Base-by-base conservation (phyloP, 2,329 filamentous ascomycete species). In the Colletotrichum filicis region DNA sequence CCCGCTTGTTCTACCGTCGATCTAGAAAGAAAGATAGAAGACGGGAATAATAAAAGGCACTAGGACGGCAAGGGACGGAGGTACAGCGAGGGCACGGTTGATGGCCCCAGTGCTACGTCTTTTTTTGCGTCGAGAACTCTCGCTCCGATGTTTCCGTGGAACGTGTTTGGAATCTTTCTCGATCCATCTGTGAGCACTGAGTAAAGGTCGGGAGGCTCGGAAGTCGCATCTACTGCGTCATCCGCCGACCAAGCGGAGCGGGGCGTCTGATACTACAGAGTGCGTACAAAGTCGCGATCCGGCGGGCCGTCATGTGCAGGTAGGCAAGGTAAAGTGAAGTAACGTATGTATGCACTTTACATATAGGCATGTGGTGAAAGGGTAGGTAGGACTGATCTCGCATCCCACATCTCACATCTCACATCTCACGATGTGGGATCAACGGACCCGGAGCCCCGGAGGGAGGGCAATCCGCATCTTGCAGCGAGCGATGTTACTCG, bases 1-100 rank as follows among this genome's bases (percentile, higher is more conserved):
- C 37, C 26, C 42, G 59, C 26, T 55, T 58, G 32, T 70, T 70
- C 66, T 70, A 57, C 46, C 70, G 70, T 30, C 26, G 66, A 28
- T 73, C 70, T 73, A 57, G 66, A 73, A 73, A 14, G 26, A 49
- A 22, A 2, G 11, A 30, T 1, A 9, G 24, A 9, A 42, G 32
- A 49, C 3, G 19, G 42, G 19, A 22, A 22, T 35, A 35, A 35
- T 35, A 5, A 35, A 35, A 5, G 4, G 3, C 42, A 3, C 19
- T 22, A 49, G 19, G 1, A 22, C 7, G 19, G 42, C 42, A 11
- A 55, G 49, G 37, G 37, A 8, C 16, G 16, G 37, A 42, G 14
- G 37, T 42, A 19, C 2, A 16, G 37, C 37, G 6, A 19, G 37
- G 37, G 37, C 37, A 42, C 37, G 37, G 37, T 42, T 42, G 37